phyloP scores from a whole-genome alignment of 768 basidiomycete species.

The Pleurotus cornucopiae region DNA sequence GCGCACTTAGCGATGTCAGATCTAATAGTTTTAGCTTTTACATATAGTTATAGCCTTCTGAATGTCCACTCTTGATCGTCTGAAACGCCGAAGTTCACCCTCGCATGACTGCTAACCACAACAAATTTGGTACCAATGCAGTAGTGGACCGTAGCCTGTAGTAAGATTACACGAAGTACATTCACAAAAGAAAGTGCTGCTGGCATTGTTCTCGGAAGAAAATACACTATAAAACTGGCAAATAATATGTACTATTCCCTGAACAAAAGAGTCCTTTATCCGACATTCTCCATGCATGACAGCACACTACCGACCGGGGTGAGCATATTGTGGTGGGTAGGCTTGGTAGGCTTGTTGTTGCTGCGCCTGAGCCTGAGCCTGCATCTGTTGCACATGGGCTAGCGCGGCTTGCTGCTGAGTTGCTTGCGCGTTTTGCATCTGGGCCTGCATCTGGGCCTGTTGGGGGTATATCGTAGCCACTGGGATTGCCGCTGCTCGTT shows the following conservation, averaged over 20 bases:
- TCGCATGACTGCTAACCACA: too few species aligned
- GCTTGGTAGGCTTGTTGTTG: conserved; percentile 5
- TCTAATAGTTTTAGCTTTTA: not conserved
- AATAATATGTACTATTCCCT: too few species aligned
- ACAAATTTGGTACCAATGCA: not conserved
- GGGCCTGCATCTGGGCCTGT: conserved; percentile 30
- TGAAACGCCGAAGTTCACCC: too few species aligned
- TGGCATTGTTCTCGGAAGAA: not conserved
- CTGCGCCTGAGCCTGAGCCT: conserved; percentile 13
- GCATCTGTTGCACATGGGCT: conserved; percentile 25
- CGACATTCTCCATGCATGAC: not conserved
- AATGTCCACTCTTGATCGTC: too few species aligned
- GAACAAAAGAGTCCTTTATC: not conserved
- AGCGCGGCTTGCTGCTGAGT: conserved; percentile 30
- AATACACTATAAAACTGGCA: too few species aligned
- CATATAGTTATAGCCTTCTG: not conserved
- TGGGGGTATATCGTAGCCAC: conserved; percentile 27
- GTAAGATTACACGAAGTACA: too few species aligned
- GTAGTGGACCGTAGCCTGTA: not conserved
- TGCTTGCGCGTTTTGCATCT: conserved; percentile 30
- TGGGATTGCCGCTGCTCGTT: conserved; percentile 17
- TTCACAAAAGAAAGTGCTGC: too few species aligned
- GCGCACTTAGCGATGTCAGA: not conserved
- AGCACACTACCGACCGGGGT: conserved; percentile 9
- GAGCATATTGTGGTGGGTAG: conserved; percentile 11